These are phyloP conservation scores for Boletus mariae DNA, from an alignment of 1,284 basidiomycete genomes.

Conservation along the genomic window DNA sequence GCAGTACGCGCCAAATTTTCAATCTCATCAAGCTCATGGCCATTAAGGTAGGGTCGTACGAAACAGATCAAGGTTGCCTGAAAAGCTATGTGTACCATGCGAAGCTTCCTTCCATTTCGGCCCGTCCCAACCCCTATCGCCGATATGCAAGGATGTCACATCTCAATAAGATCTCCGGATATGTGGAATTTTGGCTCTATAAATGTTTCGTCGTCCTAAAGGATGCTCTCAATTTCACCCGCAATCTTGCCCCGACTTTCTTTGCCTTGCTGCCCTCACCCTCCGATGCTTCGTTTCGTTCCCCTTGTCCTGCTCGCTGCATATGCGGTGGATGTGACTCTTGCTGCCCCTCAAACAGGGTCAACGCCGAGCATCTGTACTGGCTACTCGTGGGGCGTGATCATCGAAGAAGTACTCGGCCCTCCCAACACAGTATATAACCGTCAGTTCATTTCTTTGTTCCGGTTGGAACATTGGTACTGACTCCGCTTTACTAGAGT, in stretches of 20 bases:
- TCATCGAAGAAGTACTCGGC: constrained; percentile 3
- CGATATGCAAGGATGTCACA: background rate
- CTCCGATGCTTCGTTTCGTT: constrained; percentile 9
- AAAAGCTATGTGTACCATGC: background rate
- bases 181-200: background rate
- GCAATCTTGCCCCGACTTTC: too few species aligned
- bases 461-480: background rate
- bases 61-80: background rate
- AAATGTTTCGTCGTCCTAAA: background rate
- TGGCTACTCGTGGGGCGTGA: constrained; percentile 17
- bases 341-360: constrained; percentile 1
- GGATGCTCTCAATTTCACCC: background rate
- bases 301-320: constrained; percentile 2
- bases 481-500: constrained; percentile 9
- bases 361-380: constrained; percentile 6
- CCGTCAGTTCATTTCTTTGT: constrained; percentile 4
- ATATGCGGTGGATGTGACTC: background rate
- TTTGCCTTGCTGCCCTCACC: background rate
- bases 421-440: constrained; percentile 13
- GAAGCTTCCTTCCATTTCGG: constrained; percentile 1
- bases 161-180: too few species aligned
- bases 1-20: background rate
- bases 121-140: background rate
- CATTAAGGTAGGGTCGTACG: background rate
- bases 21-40: background rate